Conservation (phyloP, 1,284 basidiomycete genomes). For the Puccinia hordei region DNA sequence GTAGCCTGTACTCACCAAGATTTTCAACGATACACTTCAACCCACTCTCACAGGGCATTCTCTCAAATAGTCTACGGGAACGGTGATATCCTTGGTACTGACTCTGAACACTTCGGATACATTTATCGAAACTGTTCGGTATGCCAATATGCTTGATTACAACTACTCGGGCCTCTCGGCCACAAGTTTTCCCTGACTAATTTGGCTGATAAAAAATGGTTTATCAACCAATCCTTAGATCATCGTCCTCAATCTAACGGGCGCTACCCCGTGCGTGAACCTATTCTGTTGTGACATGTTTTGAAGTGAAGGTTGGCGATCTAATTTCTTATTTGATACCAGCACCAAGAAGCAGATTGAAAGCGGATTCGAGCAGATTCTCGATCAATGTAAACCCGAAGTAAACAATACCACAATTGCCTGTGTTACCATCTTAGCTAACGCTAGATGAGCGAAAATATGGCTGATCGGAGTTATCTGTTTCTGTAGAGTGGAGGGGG, state of each 20-base stretch:
- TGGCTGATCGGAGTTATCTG: neutral
- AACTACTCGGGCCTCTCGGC: neutral
- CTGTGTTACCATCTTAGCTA: neutral
- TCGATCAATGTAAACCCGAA: neutral
- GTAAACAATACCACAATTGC: neutral
- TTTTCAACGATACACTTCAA: neutral
- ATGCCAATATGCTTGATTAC: neutral
- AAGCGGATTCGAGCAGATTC: constrained; percentile 4
- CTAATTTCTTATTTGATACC: neutral
- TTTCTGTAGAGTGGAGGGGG: neutral
- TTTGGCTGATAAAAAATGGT: neutral
- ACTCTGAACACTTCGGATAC: neutral
- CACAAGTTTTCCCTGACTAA: neutral
- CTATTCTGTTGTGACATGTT: neutral
- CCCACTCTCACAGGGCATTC: neutral
- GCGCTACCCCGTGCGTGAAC: neutral
- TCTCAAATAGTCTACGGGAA: constrained; percentile 5
- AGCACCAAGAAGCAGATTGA: constrained; percentile 5
- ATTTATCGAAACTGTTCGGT: constrained; percentile 14
- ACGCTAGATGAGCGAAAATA: neutral
- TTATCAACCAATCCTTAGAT: neutral
- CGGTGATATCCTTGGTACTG: neutral
- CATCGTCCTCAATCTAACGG: neutral
- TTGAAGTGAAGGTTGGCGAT: neutral
- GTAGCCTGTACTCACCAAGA: neutral